These are phyloP conservation scores for Naegleria lovaniensis DNA, from an alignment of 208 protist genomes.

Conservation along the genomic window DNA sequence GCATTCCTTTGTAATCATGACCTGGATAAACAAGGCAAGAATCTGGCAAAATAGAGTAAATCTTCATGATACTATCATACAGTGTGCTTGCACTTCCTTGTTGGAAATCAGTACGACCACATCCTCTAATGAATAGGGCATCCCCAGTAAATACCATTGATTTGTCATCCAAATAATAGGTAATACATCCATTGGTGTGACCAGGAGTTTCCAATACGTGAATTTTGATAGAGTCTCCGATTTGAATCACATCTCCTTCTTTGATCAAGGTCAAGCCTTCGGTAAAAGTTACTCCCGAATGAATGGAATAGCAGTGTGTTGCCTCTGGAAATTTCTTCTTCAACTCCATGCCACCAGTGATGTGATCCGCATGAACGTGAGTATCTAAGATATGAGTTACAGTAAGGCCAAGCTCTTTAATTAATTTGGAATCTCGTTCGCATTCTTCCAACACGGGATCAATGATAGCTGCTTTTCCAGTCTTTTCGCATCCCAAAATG, in stretches of 20 bases:
- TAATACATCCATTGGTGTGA: background rate
- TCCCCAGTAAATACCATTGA: background rate
- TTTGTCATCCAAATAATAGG: background rate
- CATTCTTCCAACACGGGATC: background rate
- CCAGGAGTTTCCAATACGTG: background rate
- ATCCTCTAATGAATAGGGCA: background rate
- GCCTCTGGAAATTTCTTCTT: background rate
- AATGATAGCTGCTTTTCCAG: background rate
- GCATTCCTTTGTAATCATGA: conserved; percentile 6
- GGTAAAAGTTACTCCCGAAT: background rate
- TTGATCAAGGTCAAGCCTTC: background rate
- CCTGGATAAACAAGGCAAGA: background rate
- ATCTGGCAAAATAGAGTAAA: background rate
- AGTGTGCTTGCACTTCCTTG: background rate
- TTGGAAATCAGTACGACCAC: conserved; percentile 17
- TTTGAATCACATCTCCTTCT: background rate
- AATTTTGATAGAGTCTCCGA: background rate
- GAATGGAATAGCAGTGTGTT: background rate
- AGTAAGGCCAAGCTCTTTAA: background rate
- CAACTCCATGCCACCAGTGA: background rate
- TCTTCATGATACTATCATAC: background rate
- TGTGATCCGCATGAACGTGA: conserved; percentile 18
- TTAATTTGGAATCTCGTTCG: background rate
- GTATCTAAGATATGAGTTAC: background rate
- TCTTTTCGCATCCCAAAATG: background rate